Evolutionary conservation across 352 stramenopile species (phyloP), one percentile per base, ranked within the genome.

Genomic region (Globisporangium rhizosaccharum): DNA sequence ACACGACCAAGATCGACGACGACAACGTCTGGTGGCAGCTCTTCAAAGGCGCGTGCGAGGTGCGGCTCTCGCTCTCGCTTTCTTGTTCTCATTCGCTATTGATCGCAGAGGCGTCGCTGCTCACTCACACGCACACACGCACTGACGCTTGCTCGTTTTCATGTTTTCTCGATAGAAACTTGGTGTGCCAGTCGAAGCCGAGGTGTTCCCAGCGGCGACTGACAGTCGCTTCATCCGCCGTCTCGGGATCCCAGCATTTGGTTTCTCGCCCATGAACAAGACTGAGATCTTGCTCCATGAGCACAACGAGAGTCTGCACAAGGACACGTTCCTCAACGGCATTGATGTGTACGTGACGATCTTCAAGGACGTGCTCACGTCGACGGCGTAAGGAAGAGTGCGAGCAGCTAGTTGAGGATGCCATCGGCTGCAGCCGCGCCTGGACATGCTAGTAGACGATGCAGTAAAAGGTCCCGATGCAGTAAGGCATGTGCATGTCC

Each of bases 211-310:
- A 10, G 94, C 91, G 8, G 91, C 85, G 2, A 98, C 94, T 7
- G 94, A 98, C 73, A 96, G 82, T 42, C 73, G 94, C 26, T 98
- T 97, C 70, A 55, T 98, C 18, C 73, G 94, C 51, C 74, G 81
- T 26, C 51, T 97, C n/a, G 90, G 89, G 14, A 86, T 98, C 50
- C 83, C 85, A 30, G 93, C 93, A 15, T 73, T 98, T 51, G 94
- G 93, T n/a, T 98, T 89, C 56, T 97, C 84, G 46, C 94, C 94
- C 14, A 98, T 98, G 89, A 75, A 81, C 54, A 94, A 97, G 57
- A 96, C 87, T 2, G 82, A 94, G 55, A 95, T 98, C 33, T 66
- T 98, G 53, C 72, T 98, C 23, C 94, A 98, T 63, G 94, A 98
- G 75, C 90, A 98, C 79, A 96, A 98, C 69, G 94, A 98, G 71